Conservation (phyloP, 768 basidiomycete genomes). For the Tylopilus intermedius region DNA sequence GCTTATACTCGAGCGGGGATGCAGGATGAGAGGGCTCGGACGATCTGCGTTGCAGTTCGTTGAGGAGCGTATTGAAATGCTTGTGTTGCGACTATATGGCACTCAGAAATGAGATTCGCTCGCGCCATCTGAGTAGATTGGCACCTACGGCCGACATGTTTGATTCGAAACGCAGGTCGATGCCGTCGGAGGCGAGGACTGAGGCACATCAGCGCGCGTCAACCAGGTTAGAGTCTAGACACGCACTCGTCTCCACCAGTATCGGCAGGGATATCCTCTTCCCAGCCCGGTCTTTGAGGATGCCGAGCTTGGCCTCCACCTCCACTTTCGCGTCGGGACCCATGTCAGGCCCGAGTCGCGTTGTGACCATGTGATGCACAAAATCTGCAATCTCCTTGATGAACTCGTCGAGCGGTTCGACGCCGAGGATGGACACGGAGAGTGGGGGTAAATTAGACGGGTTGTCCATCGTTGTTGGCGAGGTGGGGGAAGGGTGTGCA, state of each 20-base stretch:
- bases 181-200: slow-evolving; percentile 65
- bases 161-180: slow-evolving; percentile 78
- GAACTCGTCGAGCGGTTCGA: slow-evolving; percentile 91
- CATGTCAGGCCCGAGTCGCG: slow-evolving; percentile 41
- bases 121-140: slow-evolving; percentile 1
- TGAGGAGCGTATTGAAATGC: slow-evolving; percentile 83
- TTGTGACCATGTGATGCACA: slow-evolving; percentile 65
- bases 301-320: slow-evolving; percentile 87
- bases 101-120: slow-evolving; percentile 11
- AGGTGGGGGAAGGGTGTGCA: slow-evolving; percentile 6
- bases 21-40: slow-evolving; percentile 46
- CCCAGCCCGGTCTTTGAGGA: slow-evolving; percentile 59
- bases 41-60: slow-evolving; percentile 63
- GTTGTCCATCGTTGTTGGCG: slow-evolving; percentile 24
- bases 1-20: slow-evolving; percentile 66
- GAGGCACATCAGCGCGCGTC: slow-evolving; percentile 6
- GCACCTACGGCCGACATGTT: slow-evolving; percentile 83
- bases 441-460: slow-evolving; percentile 49
- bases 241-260: slow-evolving; percentile 80
- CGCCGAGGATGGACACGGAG: slow-evolving; percentile 76
- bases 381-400: slow-evolving; percentile 90
- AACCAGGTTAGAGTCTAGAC: neutral
- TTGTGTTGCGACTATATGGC: slow-evolving; percentile 71
- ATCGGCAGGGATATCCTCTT: slow-evolving; percentile 66
- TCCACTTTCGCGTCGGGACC: slow-evolving; percentile 56